These are phyloP conservation scores for Microcyclospora tardicrescens DNA, from an alignment of 2,329 filamentous ascomycete species.

Conservation along the genomic window DNA sequence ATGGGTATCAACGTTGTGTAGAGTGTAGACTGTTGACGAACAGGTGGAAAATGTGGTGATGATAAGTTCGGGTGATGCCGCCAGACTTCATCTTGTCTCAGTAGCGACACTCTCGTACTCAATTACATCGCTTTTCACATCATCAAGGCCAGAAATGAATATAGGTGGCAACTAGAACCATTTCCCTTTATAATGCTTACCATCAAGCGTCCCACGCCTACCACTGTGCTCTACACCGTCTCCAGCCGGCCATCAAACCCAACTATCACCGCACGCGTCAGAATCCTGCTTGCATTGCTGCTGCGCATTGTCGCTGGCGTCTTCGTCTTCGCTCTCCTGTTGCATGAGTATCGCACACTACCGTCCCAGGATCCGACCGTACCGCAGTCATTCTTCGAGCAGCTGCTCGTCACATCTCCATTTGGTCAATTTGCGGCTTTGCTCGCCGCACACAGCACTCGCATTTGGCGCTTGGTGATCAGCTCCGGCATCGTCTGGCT, in stretches of 20 bases:
- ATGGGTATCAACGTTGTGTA: too few relatives aligned
- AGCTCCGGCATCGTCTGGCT: conserved; percentile 16
- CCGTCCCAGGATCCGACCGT: neutral
- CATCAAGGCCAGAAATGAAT: too few relatives aligned
- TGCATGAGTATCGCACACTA: conserved; percentile 13
- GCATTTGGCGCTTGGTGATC: conserved; percentile 28
- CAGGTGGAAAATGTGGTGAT: too few relatives aligned
- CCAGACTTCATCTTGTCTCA: too few relatives aligned
- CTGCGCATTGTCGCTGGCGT: conserved; percentile 33
- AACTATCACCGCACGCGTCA: conserved; percentile 33
- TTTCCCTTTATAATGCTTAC: conserved; percentile 15
- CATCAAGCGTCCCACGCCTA: conserved; percentile 45
- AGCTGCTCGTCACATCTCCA: conserved; percentile 1
- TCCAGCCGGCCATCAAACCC: conserved; percentile 55
- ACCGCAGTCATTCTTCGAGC: neutral
- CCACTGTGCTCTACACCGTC: conserved; percentile 84
- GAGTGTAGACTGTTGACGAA: too few relatives aligned
- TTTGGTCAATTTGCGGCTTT: conserved; percentile 3
- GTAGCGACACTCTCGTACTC: too few relatives aligned
- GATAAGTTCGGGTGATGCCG: too few relatives aligned
- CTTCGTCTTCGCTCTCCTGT: conserved; percentile 22
- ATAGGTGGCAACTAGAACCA: too few relatives aligned
- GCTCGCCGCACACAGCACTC: conserved; percentile 27
- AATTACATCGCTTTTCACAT: too few relatives aligned
- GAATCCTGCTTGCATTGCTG: conserved; percentile 26